These are phyloP conservation scores for Neurospora sp. DNA, from an alignment of 495 filamentous ascomycete genomes.

Conservation along the genomic window DNA sequence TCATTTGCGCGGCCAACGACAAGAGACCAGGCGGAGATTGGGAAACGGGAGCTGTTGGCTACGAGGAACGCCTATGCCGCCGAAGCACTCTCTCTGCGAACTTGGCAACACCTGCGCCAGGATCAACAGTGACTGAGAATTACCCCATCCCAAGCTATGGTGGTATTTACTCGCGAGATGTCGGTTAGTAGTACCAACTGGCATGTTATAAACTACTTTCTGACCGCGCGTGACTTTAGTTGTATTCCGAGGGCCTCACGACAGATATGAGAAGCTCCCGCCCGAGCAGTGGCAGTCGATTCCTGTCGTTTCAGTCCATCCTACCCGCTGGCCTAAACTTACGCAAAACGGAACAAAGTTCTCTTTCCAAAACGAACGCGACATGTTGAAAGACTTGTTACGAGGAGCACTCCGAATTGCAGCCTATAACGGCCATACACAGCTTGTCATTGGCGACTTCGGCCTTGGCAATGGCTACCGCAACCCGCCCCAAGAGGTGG, in stretches of 20 bases:
- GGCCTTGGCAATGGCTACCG: slow-evolving; percentile 59
- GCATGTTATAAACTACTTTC: slow-evolving; percentile 8
- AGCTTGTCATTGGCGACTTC: slow-evolving; percentile 60
- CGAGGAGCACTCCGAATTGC: slow-evolving; percentile 59
- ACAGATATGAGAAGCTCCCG: slow-evolving; percentile 35
- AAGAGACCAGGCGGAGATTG: slow-evolving; percentile 66
- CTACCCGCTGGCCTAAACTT: slow-evolving; percentile 60
- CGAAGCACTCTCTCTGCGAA: slow-evolving; percentile 60
- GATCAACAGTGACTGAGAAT: slow-evolving; percentile 32
- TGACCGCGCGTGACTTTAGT: slow-evolving; percentile 14
- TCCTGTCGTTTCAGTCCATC: slow-evolving; percentile 61
- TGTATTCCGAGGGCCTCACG: slow-evolving; percentile 38
- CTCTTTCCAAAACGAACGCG: slow-evolving; percentile 56
- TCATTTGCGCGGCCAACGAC: slow-evolving; percentile 68
- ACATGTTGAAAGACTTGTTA: slow-evolving; percentile 63
- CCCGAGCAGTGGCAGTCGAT: slow-evolving; percentile 39
- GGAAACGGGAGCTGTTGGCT: slow-evolving; percentile 62
- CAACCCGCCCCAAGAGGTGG: slow-evolving; percentile 58
- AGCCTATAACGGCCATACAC: slow-evolving; percentile 44
- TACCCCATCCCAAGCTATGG: slow-evolving; percentile 60
- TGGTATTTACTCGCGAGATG: slow-evolving; percentile 55
- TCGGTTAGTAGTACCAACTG: slow-evolving; percentile 38
- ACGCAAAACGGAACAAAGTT: slow-evolving; percentile 55
- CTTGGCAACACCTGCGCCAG: slow-evolving; percentile 43
- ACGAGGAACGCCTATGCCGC: slow-evolving; percentile 59